Evolutionary conservation across 257 asterid species (phyloP), one percentile per base, ranked within the genome.

Genomic region (Nemophila menziesii): DNA sequence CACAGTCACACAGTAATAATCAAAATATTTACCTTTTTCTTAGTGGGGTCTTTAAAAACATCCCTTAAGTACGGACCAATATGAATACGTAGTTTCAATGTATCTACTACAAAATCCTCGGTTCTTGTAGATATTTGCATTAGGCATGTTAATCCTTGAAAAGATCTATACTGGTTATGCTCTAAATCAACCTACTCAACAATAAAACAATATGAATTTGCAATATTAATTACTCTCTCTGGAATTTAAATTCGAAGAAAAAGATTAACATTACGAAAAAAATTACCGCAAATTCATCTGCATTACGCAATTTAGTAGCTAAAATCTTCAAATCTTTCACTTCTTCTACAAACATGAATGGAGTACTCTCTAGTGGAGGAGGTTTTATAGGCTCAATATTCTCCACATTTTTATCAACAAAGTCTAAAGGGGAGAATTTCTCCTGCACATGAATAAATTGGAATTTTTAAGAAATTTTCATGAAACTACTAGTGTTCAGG

Each of bases 41-140:
- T 90, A 55, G 66, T 63, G 18, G 95, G 96, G 61, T 90, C 94
- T 61, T 81, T 90, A 58, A 90, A 90, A 57, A 71, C 61, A 39
- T 85, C 93, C 70, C 99, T 81, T 46, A 90, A 77, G 66, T 85
- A 48, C 38, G 96, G 99, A 52, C 99, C 99, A 43, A 85, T 58
- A 48, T 90, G 92, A 57, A 90, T 54, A 16, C 96, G 94, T 27
- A 90, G 87, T 61, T 75, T 90, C 67, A 90, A 72, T 18, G 96
- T 85, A 68, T 90, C 99, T 45, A 90, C 77, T 21, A 81, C 74
- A 72, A 81, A 90, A 63, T 90, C 99, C 65, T 85, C 99, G 41
- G 75, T 69, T 68, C 99, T 67, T 9, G 99, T 90, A 52, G 99
- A 90, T 70, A 90, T 79, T 73, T 90, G 99, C 99, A 90, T 85